Conservation (phyloP, 441 rosid species). For the Theobroma grandiflorum region DNA sequence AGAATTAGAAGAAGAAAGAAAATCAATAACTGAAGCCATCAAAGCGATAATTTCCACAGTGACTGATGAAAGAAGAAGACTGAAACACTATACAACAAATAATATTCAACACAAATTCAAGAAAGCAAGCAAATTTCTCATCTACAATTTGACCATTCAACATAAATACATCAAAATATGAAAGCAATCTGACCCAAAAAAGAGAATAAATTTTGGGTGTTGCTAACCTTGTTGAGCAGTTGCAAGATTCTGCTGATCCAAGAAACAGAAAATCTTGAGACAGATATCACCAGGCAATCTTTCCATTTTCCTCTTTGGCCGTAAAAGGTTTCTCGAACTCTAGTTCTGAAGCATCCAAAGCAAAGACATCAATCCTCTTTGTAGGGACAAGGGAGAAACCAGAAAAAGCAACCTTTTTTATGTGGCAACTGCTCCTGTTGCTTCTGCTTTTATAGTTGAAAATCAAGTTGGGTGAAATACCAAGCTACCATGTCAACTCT, state of each 20-base stretch:
- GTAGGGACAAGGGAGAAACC: not conserved
- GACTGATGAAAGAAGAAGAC: not conserved
- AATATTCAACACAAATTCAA: not conserved
- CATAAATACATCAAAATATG: not conserved
- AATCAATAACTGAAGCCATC: not conserved
- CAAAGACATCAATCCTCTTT: not conserved
- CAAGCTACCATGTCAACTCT: not conserved
- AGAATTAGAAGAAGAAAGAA: not conserved
- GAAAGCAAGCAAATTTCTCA: not conserved
- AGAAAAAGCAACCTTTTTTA: not conserved
- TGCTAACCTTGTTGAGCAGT: slow-evolving; percentile 54
- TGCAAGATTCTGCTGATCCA: slow-evolving; percentile 62
- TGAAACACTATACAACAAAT: not conserved
- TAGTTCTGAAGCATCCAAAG: not conserved
- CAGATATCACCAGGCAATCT: slow-evolving; percentile 51
- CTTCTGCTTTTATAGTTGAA: not conserved
- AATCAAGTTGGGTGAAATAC: not conserved
- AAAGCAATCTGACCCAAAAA: not conserved
- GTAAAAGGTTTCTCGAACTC: not conserved
- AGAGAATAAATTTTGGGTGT: not conserved
- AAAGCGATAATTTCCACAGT: not conserved
- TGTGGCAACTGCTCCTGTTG: not conserved
- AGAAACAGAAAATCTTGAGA: slow-evolving; percentile 47
- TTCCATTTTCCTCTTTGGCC: slow-evolving; percentile 39
- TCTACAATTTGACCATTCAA: not conserved